Conservation (phyloP, 805 yeast genomes). For the Wickerhamiella parazyma region DNA sequence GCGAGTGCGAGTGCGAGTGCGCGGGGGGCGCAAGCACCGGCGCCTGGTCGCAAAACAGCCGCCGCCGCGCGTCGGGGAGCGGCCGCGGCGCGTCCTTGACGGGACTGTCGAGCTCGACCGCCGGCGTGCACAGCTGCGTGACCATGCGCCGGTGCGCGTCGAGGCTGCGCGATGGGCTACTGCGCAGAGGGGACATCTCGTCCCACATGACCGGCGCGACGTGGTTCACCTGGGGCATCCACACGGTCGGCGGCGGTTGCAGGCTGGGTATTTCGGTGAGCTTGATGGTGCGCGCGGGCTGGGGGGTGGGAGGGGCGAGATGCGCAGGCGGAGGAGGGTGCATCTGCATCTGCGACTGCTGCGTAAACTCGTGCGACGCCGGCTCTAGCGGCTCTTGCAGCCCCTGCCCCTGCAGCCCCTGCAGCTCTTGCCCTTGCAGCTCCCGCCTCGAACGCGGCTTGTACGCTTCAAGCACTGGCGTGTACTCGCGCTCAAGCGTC, state of each 20-base stretch:
- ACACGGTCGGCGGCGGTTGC: slow-evolving; percentile 9
- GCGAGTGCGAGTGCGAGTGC: too few species aligned
- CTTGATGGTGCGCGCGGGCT: not conserved
- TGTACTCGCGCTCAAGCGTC: slow-evolving; percentile 6
- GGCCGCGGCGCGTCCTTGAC: slow-evolving; percentile 2
- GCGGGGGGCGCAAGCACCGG: too few species aligned
- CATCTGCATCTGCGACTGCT: not conserved
- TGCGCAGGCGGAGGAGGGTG: not conserved
- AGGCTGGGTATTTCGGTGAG: slow-evolving; percentile 9
- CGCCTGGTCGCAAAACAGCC: slow-evolving; percentile 8
- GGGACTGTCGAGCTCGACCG: slow-evolving; percentile 7
- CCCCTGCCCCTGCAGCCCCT: too few species aligned
- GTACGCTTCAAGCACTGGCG: too few species aligned
- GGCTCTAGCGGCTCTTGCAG: too few species aligned
- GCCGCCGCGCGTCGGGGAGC: slow-evolving; percentile 18
- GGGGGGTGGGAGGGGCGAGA: not conserved
- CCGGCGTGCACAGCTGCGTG: slow-evolving; percentile 19
- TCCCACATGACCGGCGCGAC: slow-evolving; percentile 9
- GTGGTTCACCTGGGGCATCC: slow-evolving; percentile 10
- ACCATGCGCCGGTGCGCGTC: slow-evolving; percentile 21
- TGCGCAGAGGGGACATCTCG: slow-evolving; percentile 1
- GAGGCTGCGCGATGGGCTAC: slow-evolving; percentile 17
- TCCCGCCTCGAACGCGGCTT: too few species aligned
- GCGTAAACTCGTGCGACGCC: too few species aligned
- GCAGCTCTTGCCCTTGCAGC: too few species aligned